Evolutionary conservation across 2,329 filamentous ascomycete species (phyloP), one percentile per base, ranked within the genome.

Genomic region (Scedosporium dehoogii): DNA sequence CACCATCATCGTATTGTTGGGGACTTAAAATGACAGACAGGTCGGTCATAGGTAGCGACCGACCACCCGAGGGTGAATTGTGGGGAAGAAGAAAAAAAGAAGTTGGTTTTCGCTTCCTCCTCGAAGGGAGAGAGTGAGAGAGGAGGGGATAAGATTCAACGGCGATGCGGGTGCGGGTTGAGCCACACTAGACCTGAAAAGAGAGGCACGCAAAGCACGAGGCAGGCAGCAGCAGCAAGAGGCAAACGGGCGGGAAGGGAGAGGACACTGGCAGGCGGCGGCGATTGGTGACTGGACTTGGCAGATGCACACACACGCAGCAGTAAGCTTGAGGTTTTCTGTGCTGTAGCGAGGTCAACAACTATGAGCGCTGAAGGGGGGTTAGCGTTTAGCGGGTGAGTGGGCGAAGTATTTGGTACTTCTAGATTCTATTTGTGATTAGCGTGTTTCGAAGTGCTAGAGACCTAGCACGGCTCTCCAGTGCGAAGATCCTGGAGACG

Each of bases 1-100:
- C 67, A 33, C 73, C 74, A 63, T 75, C 73, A 66, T 77, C 70
- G 64, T 78, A 81, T 44, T 74, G 72, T 69, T 81, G 78, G 51
- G 78, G 78, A 67, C 73, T 78, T 59, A 82, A 72, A 56, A 81
- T 79, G n/a, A 75, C 69, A 18, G 76, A 67, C 58, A 75, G 72
- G 42, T 72, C 69, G 46, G 72, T 70, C 63, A 74, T 70, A 64
- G 67, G 62, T 23, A 57, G 38, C 44, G 61, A 59, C 42, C 51
- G 51, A 55, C 51, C 51, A 55, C 51, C 23, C 18, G 23, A 55
- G 51, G 51, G 51, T 27, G 51, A 55, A 55, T 27, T 55, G 51
- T n/a, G 51, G 51, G 21, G 18, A 23, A 55, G 51, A 55, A 29
- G 27, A 23, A 27, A 55, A 25, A n/a, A 14, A 23, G n/a, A 14